These are phyloP conservation scores for Malassezia equina DNA, from an alignment of 1,284 basidiomycete genomes.

Conservation along the genomic window DNA sequence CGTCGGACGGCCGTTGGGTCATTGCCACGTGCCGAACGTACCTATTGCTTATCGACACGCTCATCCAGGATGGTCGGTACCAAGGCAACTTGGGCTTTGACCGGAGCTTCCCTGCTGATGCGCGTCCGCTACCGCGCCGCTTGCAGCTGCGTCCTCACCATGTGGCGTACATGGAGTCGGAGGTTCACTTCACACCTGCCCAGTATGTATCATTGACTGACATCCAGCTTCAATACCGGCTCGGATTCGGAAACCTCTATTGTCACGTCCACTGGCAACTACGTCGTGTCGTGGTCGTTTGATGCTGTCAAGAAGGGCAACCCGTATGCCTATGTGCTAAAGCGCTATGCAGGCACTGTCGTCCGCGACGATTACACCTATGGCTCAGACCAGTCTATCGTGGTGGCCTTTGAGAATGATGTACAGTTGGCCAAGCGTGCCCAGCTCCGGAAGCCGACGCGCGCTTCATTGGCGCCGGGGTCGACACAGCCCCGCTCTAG, in stretches of 20 bases:
- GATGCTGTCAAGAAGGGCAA: conserved; percentile 82
- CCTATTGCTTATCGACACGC: conserved; percentile 83
- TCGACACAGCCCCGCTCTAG: neutral
- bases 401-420: conserved; percentile 88
- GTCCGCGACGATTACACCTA: conserved; percentile 37
- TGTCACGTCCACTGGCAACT: conserved; percentile 89
- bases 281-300: conserved; percentile 77
- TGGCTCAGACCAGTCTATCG: conserved; percentile 80
- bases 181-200: conserved; percentile 81
- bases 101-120: conserved; percentile 81
- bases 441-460: conserved; percentile 72
- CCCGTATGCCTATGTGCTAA: conserved; percentile 86
- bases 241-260: conserved; percentile 75
- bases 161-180: conserved; percentile 84
- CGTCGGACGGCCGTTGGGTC: conserved; percentile 84
- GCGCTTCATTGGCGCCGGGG: conserved; percentile 43
- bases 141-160: conserved; percentile 85
- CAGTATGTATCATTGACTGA: conserved; percentile 53
- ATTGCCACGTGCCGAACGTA: conserved; percentile 94
- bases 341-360: conserved; percentile 54
- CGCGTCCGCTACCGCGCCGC: conserved; percentile 82
- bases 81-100: conserved; percentile 82
- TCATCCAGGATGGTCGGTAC: conserved; percentile 83
- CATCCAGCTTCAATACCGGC: conserved; percentile 74
- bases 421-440: conserved; percentile 90